phyloP scores from a whole-genome alignment of 257 asterid species.

The Solanum phureja region DNA sequence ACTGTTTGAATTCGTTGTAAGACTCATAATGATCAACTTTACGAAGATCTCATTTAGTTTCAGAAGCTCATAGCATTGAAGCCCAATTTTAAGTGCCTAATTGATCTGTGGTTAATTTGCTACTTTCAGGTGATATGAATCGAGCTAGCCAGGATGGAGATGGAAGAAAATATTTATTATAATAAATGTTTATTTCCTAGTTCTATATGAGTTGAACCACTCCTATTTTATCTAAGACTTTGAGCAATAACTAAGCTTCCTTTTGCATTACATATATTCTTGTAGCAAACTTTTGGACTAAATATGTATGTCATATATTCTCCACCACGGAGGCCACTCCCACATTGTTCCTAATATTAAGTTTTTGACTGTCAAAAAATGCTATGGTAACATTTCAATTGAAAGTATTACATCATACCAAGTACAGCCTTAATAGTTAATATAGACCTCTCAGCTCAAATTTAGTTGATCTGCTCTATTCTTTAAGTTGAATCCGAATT shows the following conservation, averaged over 20 bases:
- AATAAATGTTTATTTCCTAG: not conserved
- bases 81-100: not conserved
- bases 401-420: not conserved
- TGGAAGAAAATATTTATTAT: not conserved
- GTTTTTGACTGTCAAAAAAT: rapidly evolving
- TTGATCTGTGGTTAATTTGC: not conserved
- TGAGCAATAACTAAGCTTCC: not conserved
- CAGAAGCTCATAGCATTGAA: not conserved
- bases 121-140: not conserved
- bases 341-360: not conserved
- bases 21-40: not conserved
- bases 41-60: not conserved
- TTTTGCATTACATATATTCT: not conserved
- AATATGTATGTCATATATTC: not conserved
- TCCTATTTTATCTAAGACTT: not conserved
- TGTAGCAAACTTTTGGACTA: not conserved
- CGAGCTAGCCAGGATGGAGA: not conserved
- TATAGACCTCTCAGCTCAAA: not conserved
- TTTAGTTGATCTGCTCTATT: not conserved
- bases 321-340: not conserved
- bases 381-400: not conserved
- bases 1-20: not conserved
- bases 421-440: not conserved
- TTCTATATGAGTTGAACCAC: not conserved
- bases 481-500: not conserved